Base-by-base conservation (phyloP, 805 yeast species). In the Starmerella davenportii region DNA sequence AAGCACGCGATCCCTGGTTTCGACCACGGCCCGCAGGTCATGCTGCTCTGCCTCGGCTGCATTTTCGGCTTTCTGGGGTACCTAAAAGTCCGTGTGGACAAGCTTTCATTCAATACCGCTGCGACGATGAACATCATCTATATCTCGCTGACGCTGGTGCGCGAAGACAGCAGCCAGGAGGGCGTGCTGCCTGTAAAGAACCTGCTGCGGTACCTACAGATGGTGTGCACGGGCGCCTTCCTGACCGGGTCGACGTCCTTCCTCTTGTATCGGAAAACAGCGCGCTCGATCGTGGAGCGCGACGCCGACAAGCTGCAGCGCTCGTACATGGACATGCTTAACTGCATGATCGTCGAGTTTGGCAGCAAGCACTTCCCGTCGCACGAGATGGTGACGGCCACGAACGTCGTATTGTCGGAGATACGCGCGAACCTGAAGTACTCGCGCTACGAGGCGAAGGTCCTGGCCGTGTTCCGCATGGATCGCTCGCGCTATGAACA, bases 91-190 rank as follows among this genome's bases (percentile, higher is more conserved):
- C 64, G 68, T 42, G 70, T 79, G 38, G 66, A 69, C 48, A 71
- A 69, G 50, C 75, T 69, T 16, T 76, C 79, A 0, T 80, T 79
- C 57, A 78, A 77, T 48, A 79, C 87, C 11, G 87, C 93, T 0
- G 77, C 90, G 49, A 73, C 84, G 0, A 59, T 79, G 35, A 79
- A 85, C 1, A 72, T 79, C 5, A 78, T 79, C 37, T 68, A 78
- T 3, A 58, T 79, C 19, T 73, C 79, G 2, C 68, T 82, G 0
- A 74, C 79, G 42, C 65, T 80, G 40, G 70, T 79, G 14, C 75
- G 76, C 51, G 92, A 80, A 49, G 85, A 82, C 13, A 70, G 75
- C 34, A 59, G 67, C 36, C 75, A 74, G 49, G 64, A 70, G 1
- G 72, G 75, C 14, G 53, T 54, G 5, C 63, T 79, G 13, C 79